phyloP scores from a whole-genome alignment of 2,329 filamentous ascomycete genomes.

The Beauveria medogensis region DNA sequence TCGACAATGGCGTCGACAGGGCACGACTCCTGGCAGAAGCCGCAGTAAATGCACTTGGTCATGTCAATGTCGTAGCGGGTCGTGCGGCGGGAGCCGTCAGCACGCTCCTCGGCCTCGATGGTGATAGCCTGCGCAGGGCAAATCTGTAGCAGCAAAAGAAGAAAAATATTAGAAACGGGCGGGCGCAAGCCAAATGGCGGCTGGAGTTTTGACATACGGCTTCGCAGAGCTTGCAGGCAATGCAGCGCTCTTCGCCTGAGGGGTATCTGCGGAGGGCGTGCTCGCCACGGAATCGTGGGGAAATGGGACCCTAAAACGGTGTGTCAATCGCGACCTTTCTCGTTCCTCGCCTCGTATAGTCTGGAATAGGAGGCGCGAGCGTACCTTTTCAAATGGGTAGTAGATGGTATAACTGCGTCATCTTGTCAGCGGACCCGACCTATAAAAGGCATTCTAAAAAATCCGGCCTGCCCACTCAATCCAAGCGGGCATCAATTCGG shows the following conservation, averaged over 20 bases:
- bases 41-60: slow-evolving; percentile 99
- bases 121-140: slow-evolving; percentile 98
- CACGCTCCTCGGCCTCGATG: slow-evolving; percentile 96
- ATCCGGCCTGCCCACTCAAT: background rate
- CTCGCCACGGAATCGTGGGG: slow-evolving; percentile 94
- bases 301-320: slow-evolving; percentile 68
- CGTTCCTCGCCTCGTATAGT: background rate
- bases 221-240: slow-evolving; percentile 99
- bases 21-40: slow-evolving; percentile 98
- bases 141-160: slow-evolving; percentile 40
- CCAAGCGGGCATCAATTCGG: background rate
- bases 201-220: slow-evolving; percentile 42
- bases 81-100: slow-evolving; percentile 88
- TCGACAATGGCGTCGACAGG: slow-evolving; percentile 85
- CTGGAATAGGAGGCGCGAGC: slow-evolving; percentile 2
- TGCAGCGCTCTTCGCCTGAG: slow-evolving; percentile 96
- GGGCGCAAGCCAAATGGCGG: background rate
- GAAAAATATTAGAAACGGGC: background rate
- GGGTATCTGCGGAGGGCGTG: slow-evolving; percentile 95
- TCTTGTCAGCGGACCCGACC: slow-evolving; percentile 1
- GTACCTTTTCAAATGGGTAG: slow-evolving; percentile 93
- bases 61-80: slow-evolving; percentile 99
- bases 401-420: slow-evolving; percentile 83
- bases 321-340: background rate
- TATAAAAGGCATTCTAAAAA: background rate